Percentiles rank a stretch among this genome's conserved stretches.
Conservation (phyloP, 768 basidiomycete genomes). For the Phlebiopsis gigantea region DNA sequence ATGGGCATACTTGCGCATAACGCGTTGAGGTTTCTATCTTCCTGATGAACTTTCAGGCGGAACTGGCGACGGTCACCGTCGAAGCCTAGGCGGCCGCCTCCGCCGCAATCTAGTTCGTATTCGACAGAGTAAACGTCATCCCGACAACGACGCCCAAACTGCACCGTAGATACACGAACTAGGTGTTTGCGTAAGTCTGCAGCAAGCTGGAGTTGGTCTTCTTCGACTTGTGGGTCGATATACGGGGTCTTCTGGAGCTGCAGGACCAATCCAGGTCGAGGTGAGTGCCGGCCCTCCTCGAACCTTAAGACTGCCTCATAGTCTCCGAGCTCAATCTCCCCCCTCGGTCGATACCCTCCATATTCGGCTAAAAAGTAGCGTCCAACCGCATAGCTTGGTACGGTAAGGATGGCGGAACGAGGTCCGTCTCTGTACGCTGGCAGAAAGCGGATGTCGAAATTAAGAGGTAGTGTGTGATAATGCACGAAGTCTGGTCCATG, state of each 20-base stretch:
- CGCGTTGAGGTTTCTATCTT: constrained; percentile 32
- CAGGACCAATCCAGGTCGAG: constrained; percentile 30
- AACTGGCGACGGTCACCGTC: constrained; percentile 42
- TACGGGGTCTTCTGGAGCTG: constrained; percentile 19
- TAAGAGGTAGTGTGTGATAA: constrained; percentile 31
- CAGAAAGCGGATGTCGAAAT: constrained; percentile 51
- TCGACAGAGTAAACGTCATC: constrained; percentile 53
- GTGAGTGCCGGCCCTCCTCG: constrained; percentile 9
- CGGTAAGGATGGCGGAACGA: constrained; percentile 28
- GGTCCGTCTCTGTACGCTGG: constrained; percentile 20
- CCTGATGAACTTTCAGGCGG: constrained; percentile 30
- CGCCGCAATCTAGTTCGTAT: constrained; percentile 36
- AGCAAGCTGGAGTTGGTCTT: constrained; percentile 1
- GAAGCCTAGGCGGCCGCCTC: constrained; percentile 28
- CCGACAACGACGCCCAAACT: constrained; percentile 59
- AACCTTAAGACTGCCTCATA: constrained; percentile 19
- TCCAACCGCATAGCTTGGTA: constrained; percentile 38
- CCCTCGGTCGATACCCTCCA: constrained; percentile 24
- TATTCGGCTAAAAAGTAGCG: constrained; percentile 38
- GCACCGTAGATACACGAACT: constrained; percentile 35
- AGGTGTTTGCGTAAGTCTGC: constrained; percentile 23
- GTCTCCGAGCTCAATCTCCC: neutral
- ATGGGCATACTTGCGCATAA: constrained; percentile 59
- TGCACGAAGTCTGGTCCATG: constrained; percentile 37
- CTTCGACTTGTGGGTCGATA: constrained; percentile 5